Evolutionary conservation across 1,139 yeast genomes (phyloP).

Genomic region (Petasospora fabianii): DNA sequence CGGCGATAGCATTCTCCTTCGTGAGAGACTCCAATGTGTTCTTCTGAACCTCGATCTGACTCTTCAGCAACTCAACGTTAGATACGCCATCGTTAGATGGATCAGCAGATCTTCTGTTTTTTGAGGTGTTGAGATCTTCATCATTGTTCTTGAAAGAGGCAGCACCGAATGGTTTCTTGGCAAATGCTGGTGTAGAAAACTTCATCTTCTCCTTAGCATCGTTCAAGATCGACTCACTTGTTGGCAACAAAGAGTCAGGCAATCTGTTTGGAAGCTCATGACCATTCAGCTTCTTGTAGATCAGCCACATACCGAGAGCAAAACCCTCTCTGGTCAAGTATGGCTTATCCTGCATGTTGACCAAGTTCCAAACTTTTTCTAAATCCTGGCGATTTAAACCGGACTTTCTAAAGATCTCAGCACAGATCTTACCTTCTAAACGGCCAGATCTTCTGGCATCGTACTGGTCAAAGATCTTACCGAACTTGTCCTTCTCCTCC

Average conservation of each 20-base stretch:
- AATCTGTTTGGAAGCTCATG: slow-evolving; percentile 66
- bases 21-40: slow-evolving; percentile 43
- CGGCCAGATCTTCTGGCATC: slow-evolving; percentile 65
- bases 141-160: slow-evolving; percentile 35
- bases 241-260: slow-evolving; percentile 73
- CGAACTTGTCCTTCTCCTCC: slow-evolving; percentile 80
- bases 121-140: slow-evolving; percentile 30
- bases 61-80: slow-evolving; percentile 18
- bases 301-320: slow-evolving; percentile 81
- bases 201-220: slow-evolving; percentile 59
- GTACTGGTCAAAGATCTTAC: slow-evolving; percentile 84
- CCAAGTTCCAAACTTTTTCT: slow-evolving; percentile 85
- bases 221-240: slow-evolving; percentile 61
- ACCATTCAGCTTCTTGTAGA: slow-evolving; percentile 71
- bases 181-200: slow-evolving; percentile 16
- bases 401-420: slow-evolving; percentile 82
- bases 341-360: slow-evolving; percentile 66
- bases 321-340: slow-evolving; percentile 71
- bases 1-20: no score
- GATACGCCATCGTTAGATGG: slow-evolving; percentile 3
- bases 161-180: slow-evolving; percentile 26
- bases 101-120: slow-evolving; percentile 12
- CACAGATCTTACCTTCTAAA: slow-evolving; percentile 81
- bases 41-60: slow-evolving; percentile 51
- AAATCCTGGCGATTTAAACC: slow-evolving; percentile 83